phyloP scores from a whole-genome alignment of 108 stramenopile species.

The Licmophora abbreviata region DNA sequence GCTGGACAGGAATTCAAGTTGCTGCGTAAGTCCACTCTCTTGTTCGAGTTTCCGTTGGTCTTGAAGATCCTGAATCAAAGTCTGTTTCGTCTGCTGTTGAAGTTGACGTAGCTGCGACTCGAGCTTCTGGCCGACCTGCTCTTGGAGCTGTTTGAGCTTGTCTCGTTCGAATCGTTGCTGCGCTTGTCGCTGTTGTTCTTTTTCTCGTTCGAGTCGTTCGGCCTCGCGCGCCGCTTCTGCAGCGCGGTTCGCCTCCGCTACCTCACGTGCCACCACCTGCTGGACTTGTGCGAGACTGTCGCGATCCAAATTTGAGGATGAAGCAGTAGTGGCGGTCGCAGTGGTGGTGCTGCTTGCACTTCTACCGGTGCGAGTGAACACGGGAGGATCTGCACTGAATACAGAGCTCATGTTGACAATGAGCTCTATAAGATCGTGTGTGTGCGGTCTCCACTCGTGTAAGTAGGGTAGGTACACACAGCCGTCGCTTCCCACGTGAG shows the following conservation, averaged over 20 bases:
- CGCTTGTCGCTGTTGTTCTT: constrained; percentile 22
- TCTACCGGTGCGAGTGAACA: constrained; percentile 54
- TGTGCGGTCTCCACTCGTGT: constrained; percentile 74
- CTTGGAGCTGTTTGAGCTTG: constrained; percentile 14
- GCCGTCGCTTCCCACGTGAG: constrained; percentile 80
- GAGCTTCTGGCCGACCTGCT: neutral
- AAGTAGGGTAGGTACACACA: constrained; percentile 91
- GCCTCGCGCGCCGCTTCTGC: constrained; percentile 43
- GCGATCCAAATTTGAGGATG: too few relatives aligned
- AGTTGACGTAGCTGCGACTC: constrained; percentile 13
- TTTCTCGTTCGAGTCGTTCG: constrained; percentile 26
- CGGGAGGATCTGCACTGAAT: constrained; percentile 92
- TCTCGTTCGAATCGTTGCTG: neutral
- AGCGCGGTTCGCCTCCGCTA: constrained; percentile 25
- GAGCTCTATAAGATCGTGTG: constrained; percentile 73
- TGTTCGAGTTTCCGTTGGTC: constrained; percentile 20
- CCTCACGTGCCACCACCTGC: constrained; percentile 15
- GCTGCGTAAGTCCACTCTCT: constrained; percentile 12
- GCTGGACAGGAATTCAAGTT: constrained; percentile 22
- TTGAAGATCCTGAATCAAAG: constrained; percentile 51
- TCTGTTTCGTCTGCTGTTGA: constrained; percentile 22
- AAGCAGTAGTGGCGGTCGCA: constrained; percentile 18
- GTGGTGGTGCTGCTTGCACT: constrained; percentile 19
- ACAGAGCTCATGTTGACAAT: constrained; percentile 74
- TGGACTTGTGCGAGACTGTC: too few relatives aligned